phyloP scores from a whole-genome alignment of 169 alveolate genomes.

The Eimeria praecox region DNA sequence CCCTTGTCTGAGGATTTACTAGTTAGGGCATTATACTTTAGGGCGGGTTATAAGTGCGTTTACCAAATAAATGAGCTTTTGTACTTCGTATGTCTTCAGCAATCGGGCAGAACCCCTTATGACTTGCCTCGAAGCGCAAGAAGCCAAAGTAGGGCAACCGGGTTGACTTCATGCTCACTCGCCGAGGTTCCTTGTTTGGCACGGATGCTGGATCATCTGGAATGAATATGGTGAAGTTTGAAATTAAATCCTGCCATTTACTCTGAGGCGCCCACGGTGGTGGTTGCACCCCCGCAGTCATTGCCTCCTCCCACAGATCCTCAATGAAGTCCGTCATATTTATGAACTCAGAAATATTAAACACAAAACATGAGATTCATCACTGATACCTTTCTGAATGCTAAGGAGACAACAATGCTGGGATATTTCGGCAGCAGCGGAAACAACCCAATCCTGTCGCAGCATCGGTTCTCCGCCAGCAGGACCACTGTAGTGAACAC shows the following conservation, averaged over 20 bases:
- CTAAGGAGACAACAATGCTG: too few relatives aligned
- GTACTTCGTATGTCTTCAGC: neutral
- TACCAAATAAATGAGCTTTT: neutral
- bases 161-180: neutral
- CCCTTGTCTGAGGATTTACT: neutral
- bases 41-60: neutral
- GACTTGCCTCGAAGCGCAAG: neutral
- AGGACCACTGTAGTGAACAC: too few relatives aligned
- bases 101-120: neutral
- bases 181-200: neutral
- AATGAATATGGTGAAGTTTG: neutral
- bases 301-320: neutral
- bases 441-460: too few relatives aligned
- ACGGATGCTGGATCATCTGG: neutral
- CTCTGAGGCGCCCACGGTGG: neutral
- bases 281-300: neutral
- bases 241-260: neutral
- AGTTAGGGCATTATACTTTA: neutral
- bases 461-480: too few relatives aligned
- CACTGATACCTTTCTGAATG: too few relatives aligned
- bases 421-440: neutral
- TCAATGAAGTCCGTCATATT: neutral
- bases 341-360: too few relatives aligned
- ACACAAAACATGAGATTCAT: too few relatives aligned
- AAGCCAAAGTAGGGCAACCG: neutral